phyloP scores from a whole-genome alignment of 345 rosid genomes.

The Murraya paniculata region DNA sequence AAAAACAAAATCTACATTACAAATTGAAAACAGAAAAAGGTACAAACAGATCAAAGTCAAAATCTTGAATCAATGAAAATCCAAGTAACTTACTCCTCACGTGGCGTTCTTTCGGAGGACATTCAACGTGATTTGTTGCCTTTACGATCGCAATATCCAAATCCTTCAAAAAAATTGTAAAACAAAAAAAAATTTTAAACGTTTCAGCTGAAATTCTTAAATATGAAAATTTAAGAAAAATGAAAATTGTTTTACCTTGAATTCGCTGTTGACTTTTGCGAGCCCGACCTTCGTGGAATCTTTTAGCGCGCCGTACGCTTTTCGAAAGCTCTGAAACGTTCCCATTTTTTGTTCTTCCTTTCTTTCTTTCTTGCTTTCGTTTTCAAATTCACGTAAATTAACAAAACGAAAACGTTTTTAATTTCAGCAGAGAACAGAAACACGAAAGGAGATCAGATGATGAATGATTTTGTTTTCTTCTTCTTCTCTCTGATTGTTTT shows the following conservation, averaged over 20 bases:
- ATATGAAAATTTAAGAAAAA: background rate
- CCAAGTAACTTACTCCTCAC: conserved; percentile 61
- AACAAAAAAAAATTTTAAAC: background rate
- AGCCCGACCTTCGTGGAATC: conserved; percentile 97
- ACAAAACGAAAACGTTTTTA: background rate
- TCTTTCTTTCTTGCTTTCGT: background rate
- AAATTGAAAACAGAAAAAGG: background rate
- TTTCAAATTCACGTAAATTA: background rate
- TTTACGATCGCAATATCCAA: conserved; percentile 95
- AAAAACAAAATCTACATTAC: background rate
- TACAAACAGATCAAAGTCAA: background rate
- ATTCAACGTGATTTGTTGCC: conserved; percentile 93
- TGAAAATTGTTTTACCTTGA: conserved; percentile 50
- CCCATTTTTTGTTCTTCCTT: conserved; percentile 40
- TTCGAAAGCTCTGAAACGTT: conserved; percentile 74
- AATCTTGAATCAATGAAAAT: background rate
- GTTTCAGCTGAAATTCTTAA: background rate
- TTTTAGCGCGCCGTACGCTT: conserved; percentile 96
- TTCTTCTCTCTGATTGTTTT: conserved; percentile 4
- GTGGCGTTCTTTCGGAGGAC: conserved; percentile 97
- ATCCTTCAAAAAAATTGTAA: conserved; percentile 37
- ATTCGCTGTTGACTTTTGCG: conserved; percentile 98
- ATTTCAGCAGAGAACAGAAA: conserved; percentile 14
- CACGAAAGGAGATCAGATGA: background rate
- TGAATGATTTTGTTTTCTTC: conserved; percentile 5